Conservation (phyloP, 768 basidiomycete genomes). For the Kwoniella pini region DNA sequence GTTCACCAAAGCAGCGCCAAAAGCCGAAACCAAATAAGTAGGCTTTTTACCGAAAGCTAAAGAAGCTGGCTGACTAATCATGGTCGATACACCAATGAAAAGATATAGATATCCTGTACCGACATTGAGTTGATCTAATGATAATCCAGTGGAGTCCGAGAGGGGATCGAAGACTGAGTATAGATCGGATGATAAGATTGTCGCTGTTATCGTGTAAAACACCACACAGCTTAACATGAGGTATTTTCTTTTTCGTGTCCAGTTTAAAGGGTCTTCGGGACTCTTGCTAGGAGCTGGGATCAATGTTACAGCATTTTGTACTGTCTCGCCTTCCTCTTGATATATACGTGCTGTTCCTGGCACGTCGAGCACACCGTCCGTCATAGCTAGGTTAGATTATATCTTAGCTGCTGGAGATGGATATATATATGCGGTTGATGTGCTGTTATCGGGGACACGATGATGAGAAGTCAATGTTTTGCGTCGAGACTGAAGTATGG, state of each 20-base stretch:
- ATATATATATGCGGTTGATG: no score
- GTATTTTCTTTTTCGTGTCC: slow-evolving; percentile 16
- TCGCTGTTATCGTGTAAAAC: slow-evolving; percentile 18
- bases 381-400: no score
- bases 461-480: no score
- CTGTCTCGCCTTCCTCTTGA: slow-evolving; percentile 5
- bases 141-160: slow-evolving; percentile 13
- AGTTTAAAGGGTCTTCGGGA: slow-evolving; percentile 23
- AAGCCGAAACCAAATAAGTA: slow-evolving; percentile 9
- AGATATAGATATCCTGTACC: slow-evolving; percentile 25
- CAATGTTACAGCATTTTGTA: slow-evolving; percentile 9
- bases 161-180: slow-evolving; percentile 23
- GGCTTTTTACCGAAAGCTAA: slow-evolving; percentile 25
- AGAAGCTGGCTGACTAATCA: slow-evolving; percentile 21
- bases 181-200: slow-evolving; percentile 12
- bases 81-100: slow-evolving; percentile 18
- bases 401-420: no score
- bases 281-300: slow-evolving; percentile 18
- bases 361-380: slow-evolving; percentile 1
- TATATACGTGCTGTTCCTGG: slow-evolving; percentile 10
- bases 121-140: slow-evolving; percentile 22
- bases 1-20: slow-evolving; percentile 15
- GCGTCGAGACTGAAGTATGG: no score
- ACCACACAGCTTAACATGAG: slow-evolving; percentile 14
- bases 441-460: no score